phyloP scores from a whole-genome alignment of 2,329 filamentous ascomycete genomes.

The Exophiala spinifera region DNA sequence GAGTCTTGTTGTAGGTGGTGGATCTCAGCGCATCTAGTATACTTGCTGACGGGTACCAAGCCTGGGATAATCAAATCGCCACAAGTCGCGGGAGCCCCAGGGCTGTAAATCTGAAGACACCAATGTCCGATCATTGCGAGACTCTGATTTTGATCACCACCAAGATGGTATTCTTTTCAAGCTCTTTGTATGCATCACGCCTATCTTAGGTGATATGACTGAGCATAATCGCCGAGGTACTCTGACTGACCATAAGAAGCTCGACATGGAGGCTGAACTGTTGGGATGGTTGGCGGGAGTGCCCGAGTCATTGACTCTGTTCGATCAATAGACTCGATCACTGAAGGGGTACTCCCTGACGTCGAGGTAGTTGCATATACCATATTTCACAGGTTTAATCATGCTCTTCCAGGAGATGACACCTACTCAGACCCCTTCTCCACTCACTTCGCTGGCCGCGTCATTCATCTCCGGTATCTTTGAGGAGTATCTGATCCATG shows the following conservation, averaged over 20 bases:
- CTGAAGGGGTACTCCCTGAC: slow-evolving; percentile 20
- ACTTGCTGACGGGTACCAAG: slow-evolving; percentile 21
- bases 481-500: slow-evolving; percentile 22
- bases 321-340: slow-evolving; percentile 8
- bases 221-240: slow-evolving; percentile 28
- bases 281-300: slow-evolving; percentile 37
- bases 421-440: slow-evolving; percentile 12
- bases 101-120: slow-evolving; percentile 20
- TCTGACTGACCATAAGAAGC: slow-evolving; percentile 27
- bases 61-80: slow-evolving; percentile 26
- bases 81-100: slow-evolving; percentile 23
- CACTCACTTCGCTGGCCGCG: slow-evolving; percentile 18
- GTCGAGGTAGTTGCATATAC: slow-evolving; percentile 19
- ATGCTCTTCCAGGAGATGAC: slow-evolving; percentile 21
- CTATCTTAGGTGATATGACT: slow-evolving; percentile 23
- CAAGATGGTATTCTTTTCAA: slow-evolving; percentile 23
- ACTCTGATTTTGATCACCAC: slow-evolving; percentile 18
- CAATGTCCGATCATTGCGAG: slow-evolving; percentile 18
- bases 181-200: slow-evolving; percentile 22
- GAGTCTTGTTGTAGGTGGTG: slow-evolving; percentile 39
- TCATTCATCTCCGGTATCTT: slow-evolving; percentile 24
- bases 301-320: slow-evolving; percentile 13
- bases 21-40: background rate
- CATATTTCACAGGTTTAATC: slow-evolving; percentile 20
- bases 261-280: slow-evolving; percentile 31